phyloP scores from a whole-genome alignment of 768 basidiomycete genomes.

The Boletus rubescentipes region DNA sequence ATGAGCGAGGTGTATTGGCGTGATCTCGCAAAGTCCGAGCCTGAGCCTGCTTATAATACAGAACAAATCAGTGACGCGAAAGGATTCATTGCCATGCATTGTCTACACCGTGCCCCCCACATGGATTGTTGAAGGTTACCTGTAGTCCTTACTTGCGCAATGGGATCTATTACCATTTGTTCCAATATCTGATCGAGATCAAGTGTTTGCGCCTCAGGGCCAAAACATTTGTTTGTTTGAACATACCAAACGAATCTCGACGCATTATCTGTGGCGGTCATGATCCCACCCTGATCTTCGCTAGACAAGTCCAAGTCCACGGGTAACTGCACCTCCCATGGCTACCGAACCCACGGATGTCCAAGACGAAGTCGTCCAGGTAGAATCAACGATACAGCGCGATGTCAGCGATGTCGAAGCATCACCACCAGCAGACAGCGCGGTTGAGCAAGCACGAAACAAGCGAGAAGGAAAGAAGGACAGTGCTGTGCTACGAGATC shows the following conservation, averaged over 20 bases:
- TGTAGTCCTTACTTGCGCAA: slow-evolving; percentile 17
- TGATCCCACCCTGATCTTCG: background rate
- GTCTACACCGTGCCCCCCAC: slow-evolving; percentile 54
- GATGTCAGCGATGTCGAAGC: slow-evolving; percentile 15
- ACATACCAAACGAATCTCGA: background rate
- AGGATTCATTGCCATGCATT: slow-evolving; percentile 39
- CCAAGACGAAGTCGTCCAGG: slow-evolving; percentile 7
- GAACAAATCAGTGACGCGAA: background rate
- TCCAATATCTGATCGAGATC: background rate
- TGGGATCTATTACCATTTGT: slow-evolving; percentile 22
- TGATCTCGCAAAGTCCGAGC: background rate
- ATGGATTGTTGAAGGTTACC: slow-evolving; percentile 41
- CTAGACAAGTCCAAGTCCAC: background rate
- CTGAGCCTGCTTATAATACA: slow-evolving; percentile 32
- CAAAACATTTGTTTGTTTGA: background rate
- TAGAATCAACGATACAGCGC: slow-evolving; percentile 1
- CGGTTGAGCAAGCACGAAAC: slow-evolving; percentile 5
- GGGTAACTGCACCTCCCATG: slow-evolving; percentile 8
- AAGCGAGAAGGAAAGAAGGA: slow-evolving; percentile 26
- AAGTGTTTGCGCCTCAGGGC: no score
- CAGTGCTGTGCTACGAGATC: slow-evolving; percentile 16
- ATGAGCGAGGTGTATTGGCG: no score
- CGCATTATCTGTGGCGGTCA: background rate
- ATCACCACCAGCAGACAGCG: slow-evolving; percentile 2
- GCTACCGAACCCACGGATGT: slow-evolving; percentile 7